These are phyloP conservation scores for Fraxinus cuspidata DNA, from an alignment of 257 asterid species.

Conservation along the genomic window DNA sequence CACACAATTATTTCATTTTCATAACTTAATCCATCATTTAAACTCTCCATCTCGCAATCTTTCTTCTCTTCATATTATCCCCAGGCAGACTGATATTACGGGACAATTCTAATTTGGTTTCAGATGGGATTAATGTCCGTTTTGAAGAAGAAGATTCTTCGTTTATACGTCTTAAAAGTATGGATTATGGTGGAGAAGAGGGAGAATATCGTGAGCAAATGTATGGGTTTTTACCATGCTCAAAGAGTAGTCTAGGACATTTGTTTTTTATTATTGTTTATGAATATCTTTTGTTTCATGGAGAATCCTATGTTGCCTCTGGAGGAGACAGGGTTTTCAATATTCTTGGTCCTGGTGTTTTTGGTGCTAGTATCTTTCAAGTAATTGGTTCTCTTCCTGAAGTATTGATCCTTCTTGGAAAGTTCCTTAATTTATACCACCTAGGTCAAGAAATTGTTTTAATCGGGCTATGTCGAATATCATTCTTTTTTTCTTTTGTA, in stretches of 20 bases:
- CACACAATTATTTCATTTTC: no score
- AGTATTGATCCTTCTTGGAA: slow-evolving; percentile 59
- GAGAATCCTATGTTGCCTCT: slow-evolving; percentile 47
- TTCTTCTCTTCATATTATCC: background rate
- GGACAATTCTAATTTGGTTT: background rate
- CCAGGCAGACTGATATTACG: background rate
- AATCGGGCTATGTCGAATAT: no score
- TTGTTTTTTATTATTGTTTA: slow-evolving; percentile 53
- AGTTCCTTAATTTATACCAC: background rate
- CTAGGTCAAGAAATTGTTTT: background rate
- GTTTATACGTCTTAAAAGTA: slow-evolving; percentile 14
- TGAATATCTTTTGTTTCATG: slow-evolving; percentile 52
- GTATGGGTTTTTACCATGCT: slow-evolving; percentile 60
- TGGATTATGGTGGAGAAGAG: background rate
- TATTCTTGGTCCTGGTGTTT: slow-evolving; percentile 63
- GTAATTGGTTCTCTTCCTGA: slow-evolving; percentile 54
- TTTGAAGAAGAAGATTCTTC: background rate
- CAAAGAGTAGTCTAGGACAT: slow-evolving; percentile 45
- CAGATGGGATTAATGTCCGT: slow-evolving; percentile 17
- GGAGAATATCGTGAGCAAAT: slow-evolving; percentile 39
- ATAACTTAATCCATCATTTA: slow-evolving; percentile 6
- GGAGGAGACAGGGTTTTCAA: slow-evolving; percentile 62
- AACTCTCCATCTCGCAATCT: background rate
- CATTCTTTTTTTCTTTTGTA: no score
- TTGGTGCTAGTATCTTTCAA: slow-evolving; percentile 64